Percentiles rank a stretch among this genome's conserved stretches.
phyloP scores from a whole-genome alignment of 1,284 basidiomycete species.

The Rhodotorula sp. region DNA sequence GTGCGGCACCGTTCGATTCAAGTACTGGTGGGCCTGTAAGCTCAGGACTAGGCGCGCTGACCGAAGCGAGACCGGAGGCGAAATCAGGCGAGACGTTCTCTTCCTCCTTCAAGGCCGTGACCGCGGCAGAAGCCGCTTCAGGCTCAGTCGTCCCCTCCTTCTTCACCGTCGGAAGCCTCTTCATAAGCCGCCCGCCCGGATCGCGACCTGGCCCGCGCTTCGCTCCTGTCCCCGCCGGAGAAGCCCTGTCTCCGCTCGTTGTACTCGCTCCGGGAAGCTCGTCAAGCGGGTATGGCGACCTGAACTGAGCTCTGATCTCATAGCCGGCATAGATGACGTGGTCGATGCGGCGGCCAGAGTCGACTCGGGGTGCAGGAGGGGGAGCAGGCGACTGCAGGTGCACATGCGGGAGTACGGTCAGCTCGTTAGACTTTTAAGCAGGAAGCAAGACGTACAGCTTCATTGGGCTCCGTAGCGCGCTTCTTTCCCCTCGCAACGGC shows the following conservation, averaged over 20 bases:
- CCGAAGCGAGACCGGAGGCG: no score
- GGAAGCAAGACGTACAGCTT: no score
- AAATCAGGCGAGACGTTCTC: no score
- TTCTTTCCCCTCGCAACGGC: constrained; percentile 1
- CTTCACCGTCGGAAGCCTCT: background rate
- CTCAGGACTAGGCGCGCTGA: no score
- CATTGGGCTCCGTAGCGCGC: background rate
- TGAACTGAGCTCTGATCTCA: constrained; percentile 38
- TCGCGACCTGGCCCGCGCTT: background rate
- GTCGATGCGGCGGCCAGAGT: constrained; percentile 16
- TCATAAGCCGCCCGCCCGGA: background rate
- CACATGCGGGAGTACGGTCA: background rate
- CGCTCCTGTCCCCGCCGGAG: background rate
- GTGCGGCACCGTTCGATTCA: no score
- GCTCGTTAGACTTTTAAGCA: background rate
- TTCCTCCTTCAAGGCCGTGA: no score
- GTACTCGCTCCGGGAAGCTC: constrained; percentile 15
- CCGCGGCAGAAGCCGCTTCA: background rate
- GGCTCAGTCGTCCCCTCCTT: background rate
- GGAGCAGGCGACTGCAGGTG: background rate
- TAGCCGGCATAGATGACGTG: constrained; percentile 34
- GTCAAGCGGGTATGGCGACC: constrained; percentile 41
- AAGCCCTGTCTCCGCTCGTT: background rate
- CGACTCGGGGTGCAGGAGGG: background rate
- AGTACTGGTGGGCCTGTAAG: no score